These are phyloP conservation scores for Blastobotrys capitulatus DNA, from an alignment of 1,139 yeast species.

Conservation along the genomic window DNA sequence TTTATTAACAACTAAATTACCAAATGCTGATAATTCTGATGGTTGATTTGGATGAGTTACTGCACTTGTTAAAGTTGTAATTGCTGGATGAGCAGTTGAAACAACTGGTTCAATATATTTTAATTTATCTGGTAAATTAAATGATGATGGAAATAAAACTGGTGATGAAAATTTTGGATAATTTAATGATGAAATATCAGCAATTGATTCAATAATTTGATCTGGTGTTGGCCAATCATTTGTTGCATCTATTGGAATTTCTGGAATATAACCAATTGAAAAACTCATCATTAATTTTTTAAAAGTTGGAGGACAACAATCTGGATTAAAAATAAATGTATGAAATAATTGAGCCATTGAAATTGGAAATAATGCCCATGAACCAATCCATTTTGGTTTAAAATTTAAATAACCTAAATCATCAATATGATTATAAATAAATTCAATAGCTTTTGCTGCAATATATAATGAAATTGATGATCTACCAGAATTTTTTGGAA, in stretches of 20 bases:
- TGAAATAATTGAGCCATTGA: conserved; percentile 39
- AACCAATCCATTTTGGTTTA: conserved; percentile 35
- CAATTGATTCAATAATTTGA: conserved; percentile 30
- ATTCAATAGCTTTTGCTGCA: conserved; percentile 34
- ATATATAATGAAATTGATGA: conserved; percentile 33
- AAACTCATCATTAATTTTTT: conserved; percentile 27
- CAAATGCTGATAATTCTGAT: conserved; percentile 27
- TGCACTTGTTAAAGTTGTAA: conserved; percentile 34
- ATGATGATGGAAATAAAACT: conserved; percentile 28
- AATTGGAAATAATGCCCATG: conserved; percentile 39
- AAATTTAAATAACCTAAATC: conserved; percentile 32
- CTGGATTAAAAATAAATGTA: conserved; percentile 34
- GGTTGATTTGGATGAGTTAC: conserved; percentile 34
- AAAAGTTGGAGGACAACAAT: conserved; percentile 33
- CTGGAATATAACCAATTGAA: conserved; percentile 31
- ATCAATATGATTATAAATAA: conserved; percentile 33
- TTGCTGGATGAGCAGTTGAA: conserved; percentile 36
- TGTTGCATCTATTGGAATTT: conserved; percentile 25
- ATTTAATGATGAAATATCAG: conserved; percentile 28
- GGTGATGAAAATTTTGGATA: conserved; percentile 38
- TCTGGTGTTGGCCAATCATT: conserved; percentile 34
- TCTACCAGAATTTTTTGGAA: conserved; percentile 26
- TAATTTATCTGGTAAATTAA: conserved; percentile 24
- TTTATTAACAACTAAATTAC: conserved; percentile 26
- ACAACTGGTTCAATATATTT: conserved; percentile 30